These are phyloP conservation scores for Limnomonas spitsbergensis DNA, from an alignment of 139 green algal species.

Conservation along the genomic window DNA sequence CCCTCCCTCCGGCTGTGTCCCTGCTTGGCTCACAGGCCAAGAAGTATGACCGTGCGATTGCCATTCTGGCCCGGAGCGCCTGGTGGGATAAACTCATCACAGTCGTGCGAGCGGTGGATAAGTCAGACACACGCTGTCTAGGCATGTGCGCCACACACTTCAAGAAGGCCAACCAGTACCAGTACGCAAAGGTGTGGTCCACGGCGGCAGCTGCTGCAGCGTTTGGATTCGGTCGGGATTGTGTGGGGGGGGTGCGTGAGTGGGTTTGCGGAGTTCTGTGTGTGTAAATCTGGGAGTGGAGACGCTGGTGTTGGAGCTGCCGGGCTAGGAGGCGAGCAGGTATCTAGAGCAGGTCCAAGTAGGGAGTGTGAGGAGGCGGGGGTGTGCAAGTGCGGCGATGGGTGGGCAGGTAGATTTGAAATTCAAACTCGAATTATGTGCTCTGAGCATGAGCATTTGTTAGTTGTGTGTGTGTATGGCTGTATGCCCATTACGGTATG, in stretches of 20 bases:
- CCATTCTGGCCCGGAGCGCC: constrained; percentile 58
- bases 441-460: too few species aligned
- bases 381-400: too few species aligned
- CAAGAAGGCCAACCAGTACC: constrained; percentile 30
- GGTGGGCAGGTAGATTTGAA: too few species aligned
- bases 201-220: constrained; percentile 41
- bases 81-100: constrained; percentile 70
- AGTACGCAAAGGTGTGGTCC: constrained; percentile 62
- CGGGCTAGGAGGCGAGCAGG: too few species aligned
- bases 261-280: not conserved
- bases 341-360: too few species aligned
- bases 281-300: too few species aligned
- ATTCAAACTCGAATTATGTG: too few species aligned
- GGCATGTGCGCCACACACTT: constrained; percentile 45
- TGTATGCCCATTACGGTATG: too few species aligned
- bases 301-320: too few species aligned
- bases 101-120: constrained; percentile 54
- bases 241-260: not conserved
- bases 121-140: constrained; percentile 36
- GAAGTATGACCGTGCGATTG: constrained; percentile 67
- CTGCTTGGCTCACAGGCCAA: constrained; percentile 50
- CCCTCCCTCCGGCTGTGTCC: too few species aligned
- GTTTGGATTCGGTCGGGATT: constrained; percentile 25
- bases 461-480: too few species aligned
- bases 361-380: too few species aligned